These are phyloP conservation scores for Fusarium miscanthi DNA, from an alignment of 2,329 filamentous ascomycete genomes.

Conservation along the genomic window DNA sequence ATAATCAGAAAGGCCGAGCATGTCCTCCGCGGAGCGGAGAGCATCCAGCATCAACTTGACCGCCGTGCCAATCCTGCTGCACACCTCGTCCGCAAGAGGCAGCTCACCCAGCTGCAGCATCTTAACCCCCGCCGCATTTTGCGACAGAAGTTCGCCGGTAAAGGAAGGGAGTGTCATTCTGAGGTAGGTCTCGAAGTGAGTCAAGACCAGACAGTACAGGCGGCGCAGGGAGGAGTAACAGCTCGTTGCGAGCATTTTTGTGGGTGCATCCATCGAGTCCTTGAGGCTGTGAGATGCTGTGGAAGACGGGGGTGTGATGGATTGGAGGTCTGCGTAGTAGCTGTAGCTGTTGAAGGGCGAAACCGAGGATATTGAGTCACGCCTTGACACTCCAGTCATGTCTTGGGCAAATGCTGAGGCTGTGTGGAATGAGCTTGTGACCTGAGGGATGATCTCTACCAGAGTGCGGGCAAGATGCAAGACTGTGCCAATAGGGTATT, in stretches of 20 bases:
- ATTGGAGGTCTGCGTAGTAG: not conserved
- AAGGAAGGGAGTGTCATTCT: not conserved
- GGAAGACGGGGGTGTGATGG: not conserved
- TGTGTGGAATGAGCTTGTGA: not conserved
- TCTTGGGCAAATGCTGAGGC: not conserved
- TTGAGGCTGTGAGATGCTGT: not conserved
- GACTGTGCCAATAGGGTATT: not conserved
- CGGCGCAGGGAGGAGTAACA: not conserved
- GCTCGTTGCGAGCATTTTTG: not conserved
- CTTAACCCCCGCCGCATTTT: not conserved
- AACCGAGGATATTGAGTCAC: not conserved
- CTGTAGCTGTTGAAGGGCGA: not conserved
- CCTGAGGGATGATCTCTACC: not conserved
- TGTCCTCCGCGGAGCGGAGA: not conserved
- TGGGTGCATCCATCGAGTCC: not conserved
- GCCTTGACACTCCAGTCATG: not conserved
- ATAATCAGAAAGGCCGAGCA: not conserved
- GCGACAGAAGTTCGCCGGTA: not conserved
- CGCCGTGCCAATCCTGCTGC: not conserved
- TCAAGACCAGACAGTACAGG: not conserved
- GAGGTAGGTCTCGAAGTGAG: not conserved
- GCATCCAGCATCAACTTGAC: not conserved
- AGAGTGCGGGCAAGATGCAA: not conserved
- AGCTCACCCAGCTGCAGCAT: not conserved
- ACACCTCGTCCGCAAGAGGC: not conserved